phyloP scores from a whole-genome alignment of 148 eudicot genomes.

The Rhododendron kiyosumense region DNA sequence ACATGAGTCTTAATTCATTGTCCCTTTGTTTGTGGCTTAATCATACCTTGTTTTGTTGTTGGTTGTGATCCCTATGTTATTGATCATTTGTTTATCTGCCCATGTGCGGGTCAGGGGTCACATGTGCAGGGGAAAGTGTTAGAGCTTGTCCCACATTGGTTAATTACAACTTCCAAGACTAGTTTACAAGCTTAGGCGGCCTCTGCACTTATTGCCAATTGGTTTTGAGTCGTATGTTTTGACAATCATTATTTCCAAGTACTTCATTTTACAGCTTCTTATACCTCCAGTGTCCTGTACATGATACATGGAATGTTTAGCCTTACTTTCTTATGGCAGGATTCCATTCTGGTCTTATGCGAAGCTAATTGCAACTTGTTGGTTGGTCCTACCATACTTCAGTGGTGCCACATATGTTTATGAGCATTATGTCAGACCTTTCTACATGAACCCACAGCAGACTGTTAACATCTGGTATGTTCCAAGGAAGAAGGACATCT shows the following conservation, averaged over 20 bases:
- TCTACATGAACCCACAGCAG: conserved; percentile 40
- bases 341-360: conserved; percentile 90
- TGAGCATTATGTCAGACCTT: conserved; percentile 80
- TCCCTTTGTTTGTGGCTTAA: too few relatives aligned
- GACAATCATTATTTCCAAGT: not conserved
- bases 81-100: too few relatives aligned
- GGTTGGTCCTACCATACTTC: conserved; percentile 97
- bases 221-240: too few relatives aligned
- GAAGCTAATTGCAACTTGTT: conserved; percentile 77
- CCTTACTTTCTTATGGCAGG: conserved; percentile 35
- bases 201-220: too few relatives aligned
- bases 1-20: too few relatives aligned
- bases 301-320: not conserved
- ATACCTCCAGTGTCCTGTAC: not conserved
- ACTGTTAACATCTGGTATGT: conserved; percentile 69
- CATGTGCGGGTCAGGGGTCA: too few relatives aligned
- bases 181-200: too few relatives aligned
- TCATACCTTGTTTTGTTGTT: too few relatives aligned
- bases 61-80: too few relatives aligned
- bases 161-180: too few relatives aligned
- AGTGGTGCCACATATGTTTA: conserved; percentile 97
- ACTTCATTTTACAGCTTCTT: not conserved
- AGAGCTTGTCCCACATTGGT: too few relatives aligned
- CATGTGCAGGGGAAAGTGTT: too few relatives aligned
- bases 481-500: conserved; percentile 62